Evolutionary conservation across 805 yeast species (phyloP), one percentile per base, ranked within the genome.

Genomic region (Hanseniaspora vineae): DNA sequence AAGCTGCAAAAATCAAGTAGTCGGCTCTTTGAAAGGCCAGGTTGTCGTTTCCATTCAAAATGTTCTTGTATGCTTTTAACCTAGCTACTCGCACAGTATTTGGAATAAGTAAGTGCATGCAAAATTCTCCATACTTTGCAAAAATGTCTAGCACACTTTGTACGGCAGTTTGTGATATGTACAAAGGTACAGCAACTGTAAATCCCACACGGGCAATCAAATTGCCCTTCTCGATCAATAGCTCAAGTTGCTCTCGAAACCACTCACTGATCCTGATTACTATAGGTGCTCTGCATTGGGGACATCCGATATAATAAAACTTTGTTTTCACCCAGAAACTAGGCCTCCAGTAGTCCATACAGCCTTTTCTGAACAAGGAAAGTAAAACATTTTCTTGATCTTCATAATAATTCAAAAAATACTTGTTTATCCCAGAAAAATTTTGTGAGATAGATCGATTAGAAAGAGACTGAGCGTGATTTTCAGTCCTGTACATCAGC

Each of bases 281-380:
- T 13, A 64, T 58, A 11, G 51, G 51, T 2, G 55, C 40, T 44
- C 54, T 53, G 50, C 67, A 64, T 45, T 62, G 67, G 6, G 67
- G 67, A 46, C 67, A 64, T 14, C 44, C 46, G 6, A 58, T 11
- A 68, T 54, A 40, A 19, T 13, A 40, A 13, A 4, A 19, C 6
- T 6, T 9, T n/a, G 40, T n/a, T 6, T 18, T 37, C 8, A 37
- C 17, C n/a, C n/a, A 37, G 6, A 18, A 18, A 10, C 17, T 15
- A n/a, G 40, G 40, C 4, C 5, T 4, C 40, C 40, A 37, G 19
- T n/a, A 37, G 17, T 37, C n/a, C 12, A 9, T 10, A 15, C 17
- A 37, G 40, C 19, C 5, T 3, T 37, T 37, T 11, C n/a, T 11
- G 17, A 37, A 37, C 12, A n/a, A 37, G 12, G 6, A 2, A 18